Evolutionary conservation across 805 yeast genomes (phyloP), one percentile per base, ranked within the genome.

Genomic region (Scheffersomyces amazonensis): DNA sequence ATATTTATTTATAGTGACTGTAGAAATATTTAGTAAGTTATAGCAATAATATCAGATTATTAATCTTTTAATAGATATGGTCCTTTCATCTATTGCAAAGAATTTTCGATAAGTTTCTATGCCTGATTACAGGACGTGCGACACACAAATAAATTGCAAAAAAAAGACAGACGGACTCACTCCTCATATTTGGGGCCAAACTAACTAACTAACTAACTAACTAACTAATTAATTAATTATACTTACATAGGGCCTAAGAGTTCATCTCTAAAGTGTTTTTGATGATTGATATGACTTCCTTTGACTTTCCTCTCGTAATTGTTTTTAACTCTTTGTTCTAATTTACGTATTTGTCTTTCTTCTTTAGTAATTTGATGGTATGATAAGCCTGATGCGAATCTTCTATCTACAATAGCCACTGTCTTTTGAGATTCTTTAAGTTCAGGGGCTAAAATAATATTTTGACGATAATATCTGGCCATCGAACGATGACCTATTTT

Each of bases 401-500:
- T 70, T 40, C 83, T 72, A 50, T 90, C 95, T 5, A 83, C 87
- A 4, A 87, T 79, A 18, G 87, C 76, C 27, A 89, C 81, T 0
- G 96, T 83, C 31, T 80, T 78, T 51, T 77, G 81, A 19, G 89
- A 82, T 29, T 86, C 91, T 18, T 70, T 66, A 5, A 31, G 2
- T n/a, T 53, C 59, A 9, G 50, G 36, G 4, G 56, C 49, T 7
- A 46, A 36, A 1, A 55, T 48, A 21, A 53, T 36, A 44, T 78
- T 77, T 60, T 86, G 96, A 54, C 84, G 80, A 60, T 81, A 81
- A 55, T 78, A 81, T 44, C 91, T 71, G 35, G 77, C 75, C 51
- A 86, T 67, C 1, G 89, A 71, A 46, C 98, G 72, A 58, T 91
- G 96, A 0, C 96, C 96, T 1, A 86, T 77, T 33, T 80, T 78